Conservation (phyloP, 75 land plant species). For the Sequoiadendron giganteum region DNA sequence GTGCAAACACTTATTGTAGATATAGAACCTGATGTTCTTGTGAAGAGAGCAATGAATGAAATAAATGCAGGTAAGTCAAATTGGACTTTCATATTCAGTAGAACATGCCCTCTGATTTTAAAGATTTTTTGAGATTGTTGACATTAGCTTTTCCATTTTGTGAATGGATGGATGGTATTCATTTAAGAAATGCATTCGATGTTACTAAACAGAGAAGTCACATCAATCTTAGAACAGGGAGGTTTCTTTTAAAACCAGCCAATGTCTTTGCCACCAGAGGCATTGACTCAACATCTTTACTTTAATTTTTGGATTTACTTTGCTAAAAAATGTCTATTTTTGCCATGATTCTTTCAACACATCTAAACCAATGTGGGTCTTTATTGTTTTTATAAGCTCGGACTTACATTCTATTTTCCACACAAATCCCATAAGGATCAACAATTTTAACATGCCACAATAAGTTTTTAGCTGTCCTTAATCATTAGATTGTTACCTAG, state of each 20-base stretch:
- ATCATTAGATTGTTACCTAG: background rate
- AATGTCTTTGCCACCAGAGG: background rate
- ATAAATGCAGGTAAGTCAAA: slow-evolving; percentile 61
- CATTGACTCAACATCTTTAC: background rate
- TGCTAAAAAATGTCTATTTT: background rate
- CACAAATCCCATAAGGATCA: no score
- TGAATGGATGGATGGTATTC: no score
- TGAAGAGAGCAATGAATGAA: slow-evolving; percentile 67
- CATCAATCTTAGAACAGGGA: background rate
- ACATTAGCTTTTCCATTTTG: background rate
- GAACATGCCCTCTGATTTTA: background rate
- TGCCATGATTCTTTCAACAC: background rate
- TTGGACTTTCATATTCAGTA: background rate
- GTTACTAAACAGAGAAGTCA: no score
- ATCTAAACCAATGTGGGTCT: background rate
- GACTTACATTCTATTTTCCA: no score
- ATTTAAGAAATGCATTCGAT: no score
- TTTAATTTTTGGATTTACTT: no score
- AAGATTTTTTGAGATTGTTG: background rate
- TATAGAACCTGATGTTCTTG: slow-evolving; percentile 46
- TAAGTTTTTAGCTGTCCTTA: background rate
- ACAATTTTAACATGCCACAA: no score
- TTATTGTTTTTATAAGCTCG: no score
- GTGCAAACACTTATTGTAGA: slow-evolving; percentile 71
- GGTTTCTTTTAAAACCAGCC: background rate